Percentiles rank a stretch among this genome's conserved stretches.
Conservation (phyloP, 192 early-diverging fungal genomes). For the Mortierella claussenii region DNA sequence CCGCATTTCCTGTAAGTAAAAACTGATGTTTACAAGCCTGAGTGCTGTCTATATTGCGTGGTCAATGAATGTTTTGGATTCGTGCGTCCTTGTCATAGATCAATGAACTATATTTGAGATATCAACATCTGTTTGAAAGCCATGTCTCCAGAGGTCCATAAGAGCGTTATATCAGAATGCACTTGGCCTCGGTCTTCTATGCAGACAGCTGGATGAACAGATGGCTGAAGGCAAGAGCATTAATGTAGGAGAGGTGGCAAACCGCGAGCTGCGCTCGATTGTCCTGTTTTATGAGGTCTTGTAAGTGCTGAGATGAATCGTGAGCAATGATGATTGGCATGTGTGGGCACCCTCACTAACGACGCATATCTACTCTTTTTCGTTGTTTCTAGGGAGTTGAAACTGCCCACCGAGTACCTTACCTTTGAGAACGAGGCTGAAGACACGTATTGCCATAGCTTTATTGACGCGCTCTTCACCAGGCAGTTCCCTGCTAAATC, state of each 20-base stretch:
- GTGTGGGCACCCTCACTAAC: no score
- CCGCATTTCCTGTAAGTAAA: neutral
- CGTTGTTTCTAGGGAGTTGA: conserved; percentile 4
- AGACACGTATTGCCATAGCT: conserved; percentile 25
- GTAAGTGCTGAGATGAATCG: neutral
- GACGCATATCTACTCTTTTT: neutral
- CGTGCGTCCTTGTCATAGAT: neutral
- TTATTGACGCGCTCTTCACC: conserved; percentile 16
- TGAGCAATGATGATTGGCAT: no score
- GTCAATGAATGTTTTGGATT: neutral
- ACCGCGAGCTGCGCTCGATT: neutral
- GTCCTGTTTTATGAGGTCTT: conserved; percentile 13
- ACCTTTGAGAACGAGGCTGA: conserved; percentile 8
- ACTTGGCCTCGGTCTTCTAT: conserved; percentile 11
- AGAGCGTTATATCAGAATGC: neutral
- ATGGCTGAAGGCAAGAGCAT: conserved; percentile 2
- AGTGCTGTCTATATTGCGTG: neutral
- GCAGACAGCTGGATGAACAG: neutral
- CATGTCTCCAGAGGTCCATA: neutral
- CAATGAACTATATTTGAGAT: conserved; percentile 25
- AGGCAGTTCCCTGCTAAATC: conserved; percentile 15
- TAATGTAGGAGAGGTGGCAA: neutral
- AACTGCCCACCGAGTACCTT: conserved; percentile 4
- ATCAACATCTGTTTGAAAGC: neutral
- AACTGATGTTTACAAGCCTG: neutral